Percentiles rank a stretch among this genome's conserved stretches.
Evolutionary conservation across 345 rosid species (phyloP).

Genomic region (Alliaria petiolata): DNA sequence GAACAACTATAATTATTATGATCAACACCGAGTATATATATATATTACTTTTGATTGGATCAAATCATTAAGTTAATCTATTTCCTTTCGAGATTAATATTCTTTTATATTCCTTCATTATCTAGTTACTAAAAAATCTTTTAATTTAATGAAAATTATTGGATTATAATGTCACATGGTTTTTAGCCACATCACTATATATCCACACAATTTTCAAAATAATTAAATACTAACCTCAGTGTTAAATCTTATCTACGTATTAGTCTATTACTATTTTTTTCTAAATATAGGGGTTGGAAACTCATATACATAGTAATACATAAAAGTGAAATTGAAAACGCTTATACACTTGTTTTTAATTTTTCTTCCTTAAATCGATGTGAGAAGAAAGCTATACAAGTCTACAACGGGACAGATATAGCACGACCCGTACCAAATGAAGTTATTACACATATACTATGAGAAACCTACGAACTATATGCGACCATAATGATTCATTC

Average conservation of each 20-base stretch:
- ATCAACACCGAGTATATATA: background rate
- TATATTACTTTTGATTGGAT: background rate
- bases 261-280: too few species aligned
- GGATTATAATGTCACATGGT: background rate
- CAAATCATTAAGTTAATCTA: background rate
- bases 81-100: background rate
- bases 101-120: background rate
- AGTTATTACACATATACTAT: constrained; percentile 12
- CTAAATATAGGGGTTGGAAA: too few species aligned
- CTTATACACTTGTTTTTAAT: constrained; percentile 14
- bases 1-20: background rate
- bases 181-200: too few species aligned
- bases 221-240: too few species aligned
- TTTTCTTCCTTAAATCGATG: background rate
- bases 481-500: too few species aligned
- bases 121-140: background rate
- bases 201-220: background rate
- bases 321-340: background rate
- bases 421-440: background rate
- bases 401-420: background rate
- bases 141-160: background rate
- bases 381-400: constrained; percentile 26
- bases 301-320: background rate
- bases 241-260: too few species aligned
- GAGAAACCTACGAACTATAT: background rate